Percentiles rank a stretch among this genome's conserved stretches.
phyloP scores from a whole-genome alignment of 495 filamentous ascomycete species.

The Xylaria grammica region DNA sequence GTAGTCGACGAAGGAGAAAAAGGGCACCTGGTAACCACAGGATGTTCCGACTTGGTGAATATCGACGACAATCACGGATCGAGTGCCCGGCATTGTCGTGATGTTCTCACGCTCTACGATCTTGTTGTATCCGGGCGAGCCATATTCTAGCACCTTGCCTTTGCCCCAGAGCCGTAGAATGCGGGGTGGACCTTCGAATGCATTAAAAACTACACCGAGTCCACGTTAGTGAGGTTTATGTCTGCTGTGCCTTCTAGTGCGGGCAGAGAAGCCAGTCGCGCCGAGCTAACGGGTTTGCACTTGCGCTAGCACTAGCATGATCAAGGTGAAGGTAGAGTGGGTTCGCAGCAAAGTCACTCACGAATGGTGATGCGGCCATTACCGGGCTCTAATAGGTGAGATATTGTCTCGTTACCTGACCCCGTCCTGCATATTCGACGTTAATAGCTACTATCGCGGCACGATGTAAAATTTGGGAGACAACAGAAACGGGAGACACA shows the following conservation, averaged over 20 bases:
- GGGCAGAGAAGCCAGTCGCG: not conserved
- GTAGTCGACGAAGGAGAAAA: constrained; percentile 56
- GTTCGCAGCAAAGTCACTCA: constrained; percentile 2
- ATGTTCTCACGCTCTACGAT: constrained; percentile 54
- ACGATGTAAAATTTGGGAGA: not conserved
- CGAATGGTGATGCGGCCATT: constrained; percentile 73
- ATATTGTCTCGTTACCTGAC: constrained; percentile 72
- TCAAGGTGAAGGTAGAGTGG: not conserved
- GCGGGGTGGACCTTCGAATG: constrained; percentile 65
- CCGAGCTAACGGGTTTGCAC: not conserved
- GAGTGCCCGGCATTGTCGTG: constrained; percentile 50
- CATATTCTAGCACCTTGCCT: constrained; percentile 67
- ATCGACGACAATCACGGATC: constrained; percentile 68
- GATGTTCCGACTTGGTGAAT: constrained; percentile 66
- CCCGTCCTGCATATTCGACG: constrained; percentile 50
- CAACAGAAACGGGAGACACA: not conserved
- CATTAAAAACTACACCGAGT: constrained; percentile 59
- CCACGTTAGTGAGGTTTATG: not conserved
- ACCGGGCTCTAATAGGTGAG: constrained; percentile 67
- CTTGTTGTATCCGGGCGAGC: constrained; percentile 49
- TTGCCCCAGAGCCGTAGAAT: constrained; percentile 75
- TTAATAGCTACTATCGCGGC: not conserved
- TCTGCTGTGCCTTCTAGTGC: not conserved
- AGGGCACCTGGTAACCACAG: constrained; percentile 61
- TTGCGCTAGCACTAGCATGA: too few relatives aligned